Evolutionary conservation across 108 stramenopile species (phyloP).

Genomic region (Cafeteria roenbergensis): DNA sequence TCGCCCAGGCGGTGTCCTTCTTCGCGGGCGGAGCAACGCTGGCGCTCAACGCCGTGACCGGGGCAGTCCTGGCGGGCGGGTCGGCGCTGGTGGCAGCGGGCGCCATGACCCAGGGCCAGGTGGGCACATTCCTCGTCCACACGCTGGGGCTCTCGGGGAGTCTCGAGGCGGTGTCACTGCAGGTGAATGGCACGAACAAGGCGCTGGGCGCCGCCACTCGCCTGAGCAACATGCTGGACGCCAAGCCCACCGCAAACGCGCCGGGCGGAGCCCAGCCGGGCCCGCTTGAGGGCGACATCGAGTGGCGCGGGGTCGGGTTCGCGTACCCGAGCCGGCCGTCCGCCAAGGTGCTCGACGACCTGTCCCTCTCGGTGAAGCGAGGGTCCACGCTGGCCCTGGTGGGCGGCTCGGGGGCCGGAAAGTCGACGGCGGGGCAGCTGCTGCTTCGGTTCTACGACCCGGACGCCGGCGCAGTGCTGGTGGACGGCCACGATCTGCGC

Average conservation of each 20-base stretch:
- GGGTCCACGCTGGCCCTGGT: slow-evolving; percentile 72
- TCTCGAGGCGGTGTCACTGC: neutral
- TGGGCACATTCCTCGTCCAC: slow-evolving; percentile 6
- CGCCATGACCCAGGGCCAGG: slow-evolving; percentile 5
- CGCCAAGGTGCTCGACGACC: slow-evolving; percentile 44
- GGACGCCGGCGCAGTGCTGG: slow-evolving; percentile 32
- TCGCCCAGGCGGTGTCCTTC: neutral
- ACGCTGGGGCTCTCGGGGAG: neutral
- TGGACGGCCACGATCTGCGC: slow-evolving; percentile 37
- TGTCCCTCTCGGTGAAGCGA: slow-evolving; percentile 52
- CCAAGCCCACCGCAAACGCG: neutral
- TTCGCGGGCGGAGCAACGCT: neutral
- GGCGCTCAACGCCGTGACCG: neutral
- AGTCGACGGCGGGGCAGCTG: slow-evolving; percentile 62
- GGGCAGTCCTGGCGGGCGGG: neutral
- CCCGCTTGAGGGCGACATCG: neutral
- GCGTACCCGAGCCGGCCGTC: slow-evolving; percentile 19
- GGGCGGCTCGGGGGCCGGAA: slow-evolving; percentile 79
- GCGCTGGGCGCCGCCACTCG: slow-evolving; percentile 6
- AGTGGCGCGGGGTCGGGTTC: slow-evolving; percentile 17
- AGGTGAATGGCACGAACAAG: neutral
- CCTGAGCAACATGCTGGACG: neutral
- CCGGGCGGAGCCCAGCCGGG: neutral
- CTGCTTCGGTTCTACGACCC: slow-evolving; percentile 74
- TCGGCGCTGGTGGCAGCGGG: neutral